Percentiles rank a stretch among this genome's conserved stretches.
These are phyloP conservation scores for Scortechinia acanthostroma DNA, from an alignment of 2,329 filamentous ascomycete species.

Conservation along the genomic window DNA sequence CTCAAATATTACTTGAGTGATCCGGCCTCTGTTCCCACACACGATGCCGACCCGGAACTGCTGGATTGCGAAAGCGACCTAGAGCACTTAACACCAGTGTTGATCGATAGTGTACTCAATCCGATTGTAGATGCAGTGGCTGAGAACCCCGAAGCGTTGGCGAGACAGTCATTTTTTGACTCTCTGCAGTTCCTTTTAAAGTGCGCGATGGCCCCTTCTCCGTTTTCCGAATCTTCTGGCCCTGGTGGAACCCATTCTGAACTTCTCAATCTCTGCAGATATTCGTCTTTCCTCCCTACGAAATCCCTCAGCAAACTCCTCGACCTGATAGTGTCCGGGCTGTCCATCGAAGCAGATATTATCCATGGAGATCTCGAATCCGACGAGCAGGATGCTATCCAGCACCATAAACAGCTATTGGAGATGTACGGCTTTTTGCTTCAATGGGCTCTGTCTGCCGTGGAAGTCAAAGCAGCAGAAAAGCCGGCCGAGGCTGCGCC, in stretches of 20 bases:
- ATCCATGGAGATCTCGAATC: constrained; percentile 80
- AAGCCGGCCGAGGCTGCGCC: constrained; percentile 66
- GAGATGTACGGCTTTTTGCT: constrained; percentile 91
- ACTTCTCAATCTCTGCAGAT: constrained; percentile 64
- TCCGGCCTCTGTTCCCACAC: constrained; percentile 73
- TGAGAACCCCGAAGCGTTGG: constrained; percentile 83
- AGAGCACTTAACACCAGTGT: constrained; percentile 62
- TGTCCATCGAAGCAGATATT: constrained; percentile 78
- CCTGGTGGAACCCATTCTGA: constrained; percentile 10
- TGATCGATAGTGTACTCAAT: constrained; percentile 82
- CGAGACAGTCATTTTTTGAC: constrained; percentile 74
- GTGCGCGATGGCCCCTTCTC: constrained; percentile 60
- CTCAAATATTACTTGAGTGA: constrained; percentile 96
- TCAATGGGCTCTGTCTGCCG: constrained; percentile 91
- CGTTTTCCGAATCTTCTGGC: constrained; percentile 15
- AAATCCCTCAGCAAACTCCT: constrained; percentile 86
- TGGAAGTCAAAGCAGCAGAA: constrained; percentile 87
- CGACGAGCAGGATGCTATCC: constrained; percentile 71
- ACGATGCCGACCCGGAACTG: constrained; percentile 76
- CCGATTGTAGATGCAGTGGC: constrained; percentile 87
- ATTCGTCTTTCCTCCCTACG: constrained; percentile 70
- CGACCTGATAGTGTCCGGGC: constrained; percentile 78
- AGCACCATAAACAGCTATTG: constrained; percentile 79
- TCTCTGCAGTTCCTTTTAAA: constrained; percentile 93
- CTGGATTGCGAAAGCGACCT: constrained; percentile 90